Evolutionary conservation across 768 basidiomycete species (phyloP), one percentile per base, ranked within the genome.

Genomic region (Tylopilus intermedius): DNA sequence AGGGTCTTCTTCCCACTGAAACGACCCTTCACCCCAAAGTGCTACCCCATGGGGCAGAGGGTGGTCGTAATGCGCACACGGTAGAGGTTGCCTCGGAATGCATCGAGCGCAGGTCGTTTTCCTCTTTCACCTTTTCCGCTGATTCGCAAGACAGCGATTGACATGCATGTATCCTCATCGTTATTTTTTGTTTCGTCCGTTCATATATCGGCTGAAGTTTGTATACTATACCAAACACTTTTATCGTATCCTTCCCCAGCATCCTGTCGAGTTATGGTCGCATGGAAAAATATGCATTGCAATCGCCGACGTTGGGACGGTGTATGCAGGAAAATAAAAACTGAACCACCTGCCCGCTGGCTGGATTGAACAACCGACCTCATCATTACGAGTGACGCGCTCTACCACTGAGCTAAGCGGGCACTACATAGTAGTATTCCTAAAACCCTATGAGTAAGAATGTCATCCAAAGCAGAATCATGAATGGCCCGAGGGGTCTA

Each of bases 291-390:
- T 15, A 15, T 37, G 35, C 14, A 37, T 37, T 33, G 33, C 33
- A 8, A 33, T 14, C 13, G 8, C n/a, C 8, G 38, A 14, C 2
- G 5, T 13, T 8, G 4, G 11, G 13, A 13, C 7, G 8, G 4
- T 6, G 4, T 6, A 5, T n/a, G 38, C 18, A 8, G 11, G 2
- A 38, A 38, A 57, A 33, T 11, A 37, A 8, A 38, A 30, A 30
- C 8, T 2, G 8, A 1, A 38, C 13, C 35, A 15, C 2, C 0
- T 71, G 70, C 70, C 70, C 71, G 62, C 66, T 71, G 71, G 69
- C 68, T 71, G 70, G 71, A 71, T 72, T 71, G 71, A 72, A 71
- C 71, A 72, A 72, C 70, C 71, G 70, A 71, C 70, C 70, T 71
- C 70, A 71, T 64, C 70, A 72, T 72, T 69, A 71, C 69, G 67